Evolutionary conservation across 23 red algal species (phyloP), one percentile per base, ranked within the genome.

Genomic region (Gracilaria domingensis): DNA sequence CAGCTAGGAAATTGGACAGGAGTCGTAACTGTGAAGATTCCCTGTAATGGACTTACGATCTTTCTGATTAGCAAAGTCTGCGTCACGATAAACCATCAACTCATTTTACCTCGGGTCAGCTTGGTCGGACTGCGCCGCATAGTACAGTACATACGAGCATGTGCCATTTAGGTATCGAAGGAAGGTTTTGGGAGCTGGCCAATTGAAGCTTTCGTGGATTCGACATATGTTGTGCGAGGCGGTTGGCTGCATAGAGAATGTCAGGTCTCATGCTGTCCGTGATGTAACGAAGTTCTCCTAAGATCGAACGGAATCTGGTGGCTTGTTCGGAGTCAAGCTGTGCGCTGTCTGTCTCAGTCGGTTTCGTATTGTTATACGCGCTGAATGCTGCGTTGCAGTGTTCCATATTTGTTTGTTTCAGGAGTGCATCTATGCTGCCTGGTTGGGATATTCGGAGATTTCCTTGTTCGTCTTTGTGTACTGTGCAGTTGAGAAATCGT

Each of bases 81-180:
- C 55, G 17, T 59, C 55, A 59, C 55, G 3, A 20, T 59, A 59
- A 20, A 20, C 55, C 3, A 4, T 18, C 3, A 59, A 18, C 3
- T 18, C 11, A 59, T 59, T 8, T 4, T 59, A n/a, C n/a, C n/a
- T n/a, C n/a, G n/a, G n/a, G n/a, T n/a, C n/a, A n/a, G n/a, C n/a
- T n/a, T n/a, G 23, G 55, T 20, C 3, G 14, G 23, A 4, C 4
- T 18, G 23, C 23, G 23, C 8, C 9, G 23, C 20, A 86, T 25
- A 12, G 61, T 17, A 14, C 18, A 34, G 40, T 51, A 35, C 3
- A 23, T 54, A n/a, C n/a, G n/a, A n/a, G n/a, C n/a, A n/a, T 73
- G 60, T 70, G 21, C 39, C 39, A 29, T 44, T 86, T 11, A 86
- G 18, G 39, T 86, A 86, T 13, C 82, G 82, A 6, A 86, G 50